Evolutionary conservation across 495 filamentous ascomycete species (phyloP).

Genomic region (Cryomyces antarcticus): DNA sequence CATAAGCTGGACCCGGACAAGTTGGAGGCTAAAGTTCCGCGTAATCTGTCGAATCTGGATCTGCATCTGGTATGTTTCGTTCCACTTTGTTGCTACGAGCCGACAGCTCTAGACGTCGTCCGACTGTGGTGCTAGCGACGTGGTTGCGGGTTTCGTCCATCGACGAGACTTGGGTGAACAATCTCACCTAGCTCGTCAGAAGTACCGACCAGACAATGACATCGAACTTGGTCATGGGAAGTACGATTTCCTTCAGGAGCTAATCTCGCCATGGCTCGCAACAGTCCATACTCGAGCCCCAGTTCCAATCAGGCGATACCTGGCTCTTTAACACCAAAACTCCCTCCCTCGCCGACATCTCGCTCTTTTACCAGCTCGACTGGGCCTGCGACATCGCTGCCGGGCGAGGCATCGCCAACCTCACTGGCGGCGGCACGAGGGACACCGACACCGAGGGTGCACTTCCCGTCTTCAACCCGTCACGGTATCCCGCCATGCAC

Average conservation of each 20-base stretch:
- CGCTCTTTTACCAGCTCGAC: constrained; percentile 13
- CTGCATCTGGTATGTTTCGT: constrained; percentile 7
- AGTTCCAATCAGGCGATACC: background rate
- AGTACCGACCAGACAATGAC: too few species aligned
- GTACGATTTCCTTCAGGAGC: too few species aligned
- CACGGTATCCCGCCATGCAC: constrained; percentile 12
- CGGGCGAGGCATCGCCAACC: constrained; percentile 10
- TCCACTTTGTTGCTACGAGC: background rate
- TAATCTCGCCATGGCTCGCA: too few species aligned
- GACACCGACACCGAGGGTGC: constrained; percentile 7
- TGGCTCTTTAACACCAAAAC: constrained; percentile 11
- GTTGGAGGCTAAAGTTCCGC: constrained; percentile 12
- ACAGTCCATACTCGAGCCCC: constrained; percentile 10
- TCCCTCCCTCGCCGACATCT: constrained; percentile 13
- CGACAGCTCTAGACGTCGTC: too few species aligned
- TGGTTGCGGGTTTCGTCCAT: too few species aligned
- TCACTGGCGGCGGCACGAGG: constrained; percentile 13
- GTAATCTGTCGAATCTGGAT: constrained; percentile 14
- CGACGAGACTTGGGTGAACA: too few species aligned
- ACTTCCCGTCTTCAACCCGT: constrained; percentile 10
- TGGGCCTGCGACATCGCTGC: constrained; percentile 15
- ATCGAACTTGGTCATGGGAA: too few species aligned
- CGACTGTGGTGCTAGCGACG: too few species aligned
- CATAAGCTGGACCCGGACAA: constrained; percentile 14
- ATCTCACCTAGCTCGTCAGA: too few species aligned